Conservation (phyloP, 2,329 filamentous ascomycete genomes). For the Helminthosporium solani region DNA sequence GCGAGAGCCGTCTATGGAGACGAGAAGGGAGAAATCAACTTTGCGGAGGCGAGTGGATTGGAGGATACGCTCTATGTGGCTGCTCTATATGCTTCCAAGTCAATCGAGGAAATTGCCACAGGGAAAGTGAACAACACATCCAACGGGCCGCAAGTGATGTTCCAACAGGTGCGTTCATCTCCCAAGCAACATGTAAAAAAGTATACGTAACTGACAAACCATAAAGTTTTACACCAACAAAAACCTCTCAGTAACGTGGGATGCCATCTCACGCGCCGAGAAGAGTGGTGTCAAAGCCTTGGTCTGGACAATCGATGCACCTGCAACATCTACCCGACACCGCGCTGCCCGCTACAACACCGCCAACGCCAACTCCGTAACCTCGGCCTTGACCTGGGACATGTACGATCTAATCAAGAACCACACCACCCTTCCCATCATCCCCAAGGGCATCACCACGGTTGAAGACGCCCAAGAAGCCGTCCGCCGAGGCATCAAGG, state of each 20-base stretch:
- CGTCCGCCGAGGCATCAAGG: conserved; percentile 28
- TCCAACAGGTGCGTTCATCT: conserved; percentile 20
- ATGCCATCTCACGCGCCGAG: conserved; percentile 25
- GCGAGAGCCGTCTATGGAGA: conserved; percentile 40
- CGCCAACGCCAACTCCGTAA: conserved; percentile 16
- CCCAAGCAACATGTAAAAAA: no score
- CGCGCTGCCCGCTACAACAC: conserved; percentile 24
- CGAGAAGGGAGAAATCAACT: conserved; percentile 47
- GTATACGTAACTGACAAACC: background rate
- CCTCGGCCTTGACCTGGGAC: conserved; percentile 13
- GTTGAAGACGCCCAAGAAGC: conserved; percentile 36
- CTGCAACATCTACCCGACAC: conserved; percentile 29
- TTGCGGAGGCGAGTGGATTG: conserved; percentile 49
- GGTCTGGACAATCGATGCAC: conserved; percentile 36
- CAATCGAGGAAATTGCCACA: conserved; percentile 29
- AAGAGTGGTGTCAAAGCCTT: conserved; percentile 32
- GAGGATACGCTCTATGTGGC: conserved; percentile 51
- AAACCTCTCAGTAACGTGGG: conserved; percentile 24
- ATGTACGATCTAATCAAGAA: conserved; percentile 28
- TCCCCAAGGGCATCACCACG: conserved; percentile 37
- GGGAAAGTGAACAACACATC: conserved; percentile 14
- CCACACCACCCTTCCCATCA: conserved; percentile 32
- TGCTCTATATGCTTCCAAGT: conserved; percentile 32
- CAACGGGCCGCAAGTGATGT: conserved; percentile 30
- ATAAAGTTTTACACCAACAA: conserved; percentile 27